Conservation (phyloP, 129 eudicot species). For the Sambucus nigra region DNA sequence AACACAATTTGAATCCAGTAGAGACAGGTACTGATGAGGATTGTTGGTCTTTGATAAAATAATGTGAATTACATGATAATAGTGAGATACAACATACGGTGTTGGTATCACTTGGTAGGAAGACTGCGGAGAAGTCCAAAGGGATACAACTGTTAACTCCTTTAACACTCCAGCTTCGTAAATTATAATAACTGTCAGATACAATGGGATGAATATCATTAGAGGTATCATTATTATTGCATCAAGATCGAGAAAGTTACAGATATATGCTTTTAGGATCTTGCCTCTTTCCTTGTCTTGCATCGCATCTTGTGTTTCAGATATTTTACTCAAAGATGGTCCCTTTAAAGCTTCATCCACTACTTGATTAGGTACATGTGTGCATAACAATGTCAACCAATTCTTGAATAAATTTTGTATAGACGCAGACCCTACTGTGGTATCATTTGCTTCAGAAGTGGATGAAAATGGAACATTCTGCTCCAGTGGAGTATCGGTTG, state of each 20-base stretch:
- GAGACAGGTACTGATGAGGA: too few relatives aligned
- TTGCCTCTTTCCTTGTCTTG: constrained; percentile 34
- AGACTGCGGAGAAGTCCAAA: too few relatives aligned
- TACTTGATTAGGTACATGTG: constrained; percentile 33
- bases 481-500: constrained; percentile 35
- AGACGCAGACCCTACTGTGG: constrained; percentile 37
- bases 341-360: constrained; percentile 31
- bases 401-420: constrained; percentile 57
- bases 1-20: too few relatives aligned
- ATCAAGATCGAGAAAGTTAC: constrained; percentile 56
- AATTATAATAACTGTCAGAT: constrained; percentile 47
- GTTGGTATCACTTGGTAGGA: too few relatives aligned
- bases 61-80: too few relatives aligned
- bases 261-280: constrained; percentile 37
- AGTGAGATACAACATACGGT: too few relatives aligned
- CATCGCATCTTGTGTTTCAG: constrained; percentile 23
- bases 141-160: too few relatives aligned
- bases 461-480: background rate
- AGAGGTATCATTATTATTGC: constrained; percentile 63
- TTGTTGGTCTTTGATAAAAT: too few relatives aligned
- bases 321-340: constrained; percentile 23
- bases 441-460: constrained; percentile 34
- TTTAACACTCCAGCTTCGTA: constrained; percentile 66
- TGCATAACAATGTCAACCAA: constrained; percentile 69
- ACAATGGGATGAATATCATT: constrained; percentile 60